phyloP scores from a whole-genome alignment of 306 rosid species.

The Malus asiatica region DNA sequence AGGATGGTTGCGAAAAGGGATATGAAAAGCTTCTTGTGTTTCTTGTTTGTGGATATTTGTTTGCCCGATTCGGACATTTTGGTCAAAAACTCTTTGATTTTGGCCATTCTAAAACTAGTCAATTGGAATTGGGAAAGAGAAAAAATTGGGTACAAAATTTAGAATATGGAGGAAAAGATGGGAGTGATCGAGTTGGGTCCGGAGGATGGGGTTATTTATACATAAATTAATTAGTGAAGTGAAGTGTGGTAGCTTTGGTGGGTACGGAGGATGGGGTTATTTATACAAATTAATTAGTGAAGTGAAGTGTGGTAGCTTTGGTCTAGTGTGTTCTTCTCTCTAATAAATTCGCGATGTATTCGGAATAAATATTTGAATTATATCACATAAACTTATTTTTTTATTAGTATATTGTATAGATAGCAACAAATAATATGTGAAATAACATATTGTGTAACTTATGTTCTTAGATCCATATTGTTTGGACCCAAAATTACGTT shows the following conservation, averaged over 20 bases:
- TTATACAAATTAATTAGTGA: neutral
- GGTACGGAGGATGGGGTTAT: neutral
- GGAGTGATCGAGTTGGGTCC: neutral
- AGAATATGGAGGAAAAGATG: neutral
- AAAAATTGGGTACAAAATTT: neutral
- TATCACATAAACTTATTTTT: too few species aligned
- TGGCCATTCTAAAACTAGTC: slow-evolving; percentile 15
- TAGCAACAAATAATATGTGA: too few species aligned
- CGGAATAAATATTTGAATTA: too few species aligned
- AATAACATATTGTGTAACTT: too few species aligned
- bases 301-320: too few species aligned
- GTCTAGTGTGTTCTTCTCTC: too few species aligned
- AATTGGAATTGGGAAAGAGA: neutral
- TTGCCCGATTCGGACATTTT: slow-evolving; percentile 20
- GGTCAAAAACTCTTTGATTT: slow-evolving; percentile 19
- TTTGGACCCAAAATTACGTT: too few species aligned
- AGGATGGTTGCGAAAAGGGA: slow-evolving; percentile 33
- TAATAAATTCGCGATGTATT: too few species aligned
- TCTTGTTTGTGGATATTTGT: slow-evolving; percentile 3
- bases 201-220: neutral
- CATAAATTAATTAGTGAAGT: too few species aligned
- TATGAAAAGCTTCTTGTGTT: slow-evolving; percentile 24
- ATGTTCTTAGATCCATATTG: too few species aligned
- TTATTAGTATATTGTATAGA: too few species aligned
- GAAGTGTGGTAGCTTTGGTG: too few species aligned